Evolutionary conservation across 257 asterid genomes (phyloP).

Genomic region (Osmanthus fragrans): DNA sequence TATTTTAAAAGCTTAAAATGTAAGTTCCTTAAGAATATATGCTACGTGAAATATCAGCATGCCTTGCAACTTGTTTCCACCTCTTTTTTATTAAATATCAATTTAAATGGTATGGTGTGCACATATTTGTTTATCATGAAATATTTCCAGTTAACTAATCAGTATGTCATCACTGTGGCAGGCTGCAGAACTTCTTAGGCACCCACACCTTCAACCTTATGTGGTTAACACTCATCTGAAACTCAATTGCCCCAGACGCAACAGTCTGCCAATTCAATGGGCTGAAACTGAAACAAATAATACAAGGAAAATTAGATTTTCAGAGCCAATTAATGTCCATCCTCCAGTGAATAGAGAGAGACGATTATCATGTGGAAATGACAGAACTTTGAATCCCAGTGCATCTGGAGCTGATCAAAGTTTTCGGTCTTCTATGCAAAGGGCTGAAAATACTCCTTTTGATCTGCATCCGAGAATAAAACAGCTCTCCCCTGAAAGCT

Average conservation of each 20-base stretch:
- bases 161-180: slow-evolving; percentile 34
- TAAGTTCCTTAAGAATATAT: not conserved
- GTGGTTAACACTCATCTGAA: slow-evolving; percentile 78
- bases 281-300: slow-evolving; percentile 42
- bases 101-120: not conserved
- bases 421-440: slow-evolving; percentile 43
- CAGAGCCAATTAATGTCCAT: slow-evolving; percentile 48
- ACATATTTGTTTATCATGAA: not conserved
- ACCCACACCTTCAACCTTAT: slow-evolving; percentile 75
- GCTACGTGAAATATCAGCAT: not conserved
- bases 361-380: slow-evolving; percentile 54
- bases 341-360: slow-evolving; percentile 42
- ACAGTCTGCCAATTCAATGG: slow-evolving; percentile 52
- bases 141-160: slow-evolving; percentile 10
- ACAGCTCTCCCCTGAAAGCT: slow-evolving; percentile 48
- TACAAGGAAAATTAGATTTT: slow-evolving; percentile 54
- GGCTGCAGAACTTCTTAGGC: slow-evolving; percentile 92
- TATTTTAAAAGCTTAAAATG: not conserved
- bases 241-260: slow-evolving; percentile 71
- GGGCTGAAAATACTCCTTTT: slow-evolving; percentile 31
- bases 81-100: not conserved
- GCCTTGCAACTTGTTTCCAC: not conserved
- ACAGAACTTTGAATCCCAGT: slow-evolving; percentile 88
- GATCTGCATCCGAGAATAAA: slow-evolving; percentile 36
- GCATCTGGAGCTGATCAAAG: slow-evolving; percentile 73